phyloP scores from a whole-genome alignment of 345 rosid species.

The Corchorus capsularis region DNA sequence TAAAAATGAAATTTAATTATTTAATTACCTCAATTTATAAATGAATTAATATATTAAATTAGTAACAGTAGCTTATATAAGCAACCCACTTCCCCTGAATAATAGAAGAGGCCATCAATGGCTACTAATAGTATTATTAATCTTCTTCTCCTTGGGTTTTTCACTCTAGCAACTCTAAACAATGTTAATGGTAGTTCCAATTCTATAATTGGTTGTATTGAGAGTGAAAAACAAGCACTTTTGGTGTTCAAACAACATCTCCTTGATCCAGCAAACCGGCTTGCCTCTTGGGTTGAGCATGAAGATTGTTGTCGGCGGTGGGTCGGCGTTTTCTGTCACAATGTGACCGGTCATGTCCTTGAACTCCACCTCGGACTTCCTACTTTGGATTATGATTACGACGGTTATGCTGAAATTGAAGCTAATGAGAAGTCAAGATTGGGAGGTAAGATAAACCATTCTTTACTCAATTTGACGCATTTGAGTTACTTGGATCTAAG shows the following conservation, averaged over 20 bases:
- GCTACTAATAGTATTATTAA: no score
- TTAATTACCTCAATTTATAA: no score
- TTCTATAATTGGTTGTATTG: conserved; percentile 14
- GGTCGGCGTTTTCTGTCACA: conserved; percentile 28
- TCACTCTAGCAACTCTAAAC: not conserved
- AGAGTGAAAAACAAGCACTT: conserved; percentile 28
- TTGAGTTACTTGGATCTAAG: conserved; percentile 33
- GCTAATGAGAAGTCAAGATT: conserved; percentile 8
- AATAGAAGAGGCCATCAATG: no score
- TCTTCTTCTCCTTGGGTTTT: no score
- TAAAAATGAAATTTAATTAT: no score
- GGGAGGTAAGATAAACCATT: conserved; percentile 27
- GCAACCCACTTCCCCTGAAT: not conserved
- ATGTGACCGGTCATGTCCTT: conserved; percentile 9
- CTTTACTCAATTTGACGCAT: conserved; percentile 25
- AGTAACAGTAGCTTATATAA: no score
- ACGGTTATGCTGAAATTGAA: no score
- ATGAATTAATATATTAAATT: not conserved
- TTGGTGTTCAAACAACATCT: conserved; percentile 27
- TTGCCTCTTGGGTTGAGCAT: conserved; percentile 27
- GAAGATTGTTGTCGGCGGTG: conserved; percentile 26
- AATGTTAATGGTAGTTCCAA: not conserved
- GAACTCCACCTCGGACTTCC: conserved; percentile 23
- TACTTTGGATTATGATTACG: not conserved
- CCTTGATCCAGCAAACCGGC: conserved; percentile 31